These are phyloP conservation scores for Pelargonium citronellum DNA, from an alignment of 441 rosid genomes.

Conservation along the genomic window DNA sequence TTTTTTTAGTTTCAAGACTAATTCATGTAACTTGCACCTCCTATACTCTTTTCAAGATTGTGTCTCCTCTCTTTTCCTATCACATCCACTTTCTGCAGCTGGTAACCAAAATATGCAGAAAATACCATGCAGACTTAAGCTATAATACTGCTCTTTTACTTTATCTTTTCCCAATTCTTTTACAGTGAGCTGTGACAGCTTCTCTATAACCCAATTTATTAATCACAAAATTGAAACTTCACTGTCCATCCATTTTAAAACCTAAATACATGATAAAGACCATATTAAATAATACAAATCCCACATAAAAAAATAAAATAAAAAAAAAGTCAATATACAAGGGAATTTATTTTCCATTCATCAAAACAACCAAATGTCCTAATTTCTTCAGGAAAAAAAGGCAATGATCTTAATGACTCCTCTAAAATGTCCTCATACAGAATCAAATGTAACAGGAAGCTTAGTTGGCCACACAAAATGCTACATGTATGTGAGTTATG, in stretches of 20 bases:
- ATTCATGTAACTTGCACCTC: background rate
- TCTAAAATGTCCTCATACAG: background rate
- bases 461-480: background rate
- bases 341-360: background rate
- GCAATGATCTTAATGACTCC: background rate
- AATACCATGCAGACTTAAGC: background rate
- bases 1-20: background rate
- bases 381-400: background rate
- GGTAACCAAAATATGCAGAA: background rate
- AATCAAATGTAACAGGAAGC: background rate
- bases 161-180: background rate
- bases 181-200: background rate
- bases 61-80: background rate
- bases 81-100: background rate
- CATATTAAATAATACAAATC: background rate
- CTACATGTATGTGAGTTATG: background rate
- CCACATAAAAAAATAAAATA: background rate
- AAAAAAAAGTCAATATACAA: background rate
- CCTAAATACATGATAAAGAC: background rate
- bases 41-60: background rate
- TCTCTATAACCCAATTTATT: background rate
- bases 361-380: background rate
- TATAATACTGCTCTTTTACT: background rate
- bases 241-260: background rate
- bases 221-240: background rate